These are phyloP conservation scores for Monosporascus sp. DNA, from an alignment of 2,329 filamentous ascomycete genomes.

Conservation along the genomic window DNA sequence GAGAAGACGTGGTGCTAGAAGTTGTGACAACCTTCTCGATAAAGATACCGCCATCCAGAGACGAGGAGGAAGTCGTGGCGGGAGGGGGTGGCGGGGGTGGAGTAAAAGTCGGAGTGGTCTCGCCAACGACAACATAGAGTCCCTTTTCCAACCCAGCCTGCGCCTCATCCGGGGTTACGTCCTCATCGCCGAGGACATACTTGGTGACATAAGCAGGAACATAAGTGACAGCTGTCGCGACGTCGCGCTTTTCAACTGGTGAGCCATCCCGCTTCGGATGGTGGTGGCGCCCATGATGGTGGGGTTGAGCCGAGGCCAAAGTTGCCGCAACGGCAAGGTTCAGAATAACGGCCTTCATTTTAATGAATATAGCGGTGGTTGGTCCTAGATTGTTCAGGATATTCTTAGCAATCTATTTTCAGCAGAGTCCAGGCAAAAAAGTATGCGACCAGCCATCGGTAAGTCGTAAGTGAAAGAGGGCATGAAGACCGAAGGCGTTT, in stretches of 20 bases:
- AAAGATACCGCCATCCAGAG: constrained; percentile 26
- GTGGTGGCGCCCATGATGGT: constrained; percentile 54
- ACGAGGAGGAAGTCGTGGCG: constrained; percentile 24
- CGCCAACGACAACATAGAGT: constrained; percentile 60
- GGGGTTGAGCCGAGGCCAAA: constrained; percentile 51
- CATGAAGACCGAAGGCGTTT: too few relatives aligned
- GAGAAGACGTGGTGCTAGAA: constrained; percentile 29
- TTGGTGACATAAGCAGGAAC: constrained; percentile 59
- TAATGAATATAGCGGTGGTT: constrained; percentile 10
- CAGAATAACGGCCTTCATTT: constrained; percentile 44
- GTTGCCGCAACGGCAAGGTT: constrained; percentile 48
- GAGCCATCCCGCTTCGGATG: constrained; percentile 49
- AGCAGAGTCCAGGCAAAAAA: too few relatives aligned
- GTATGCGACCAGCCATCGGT: too few relatives aligned
- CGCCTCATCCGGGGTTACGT: constrained; percentile 59
- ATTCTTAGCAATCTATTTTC: background rate
- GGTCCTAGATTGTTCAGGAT: background rate
- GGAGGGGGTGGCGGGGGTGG: constrained; percentile 31
- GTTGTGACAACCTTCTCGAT: constrained; percentile 24
- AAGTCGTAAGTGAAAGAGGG: too few relatives aligned
- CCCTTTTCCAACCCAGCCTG: constrained; percentile 67
- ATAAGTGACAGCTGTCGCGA: constrained; percentile 41
- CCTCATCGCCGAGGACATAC: constrained; percentile 64
- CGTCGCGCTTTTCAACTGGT: constrained; percentile 42
- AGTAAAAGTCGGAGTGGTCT: constrained; percentile 47